Percentiles rank a stretch among this genome's conserved stretches.
Conservation (phyloP, 495 filamentous ascomycete species). For the Cudoniella acicularis region DNA sequence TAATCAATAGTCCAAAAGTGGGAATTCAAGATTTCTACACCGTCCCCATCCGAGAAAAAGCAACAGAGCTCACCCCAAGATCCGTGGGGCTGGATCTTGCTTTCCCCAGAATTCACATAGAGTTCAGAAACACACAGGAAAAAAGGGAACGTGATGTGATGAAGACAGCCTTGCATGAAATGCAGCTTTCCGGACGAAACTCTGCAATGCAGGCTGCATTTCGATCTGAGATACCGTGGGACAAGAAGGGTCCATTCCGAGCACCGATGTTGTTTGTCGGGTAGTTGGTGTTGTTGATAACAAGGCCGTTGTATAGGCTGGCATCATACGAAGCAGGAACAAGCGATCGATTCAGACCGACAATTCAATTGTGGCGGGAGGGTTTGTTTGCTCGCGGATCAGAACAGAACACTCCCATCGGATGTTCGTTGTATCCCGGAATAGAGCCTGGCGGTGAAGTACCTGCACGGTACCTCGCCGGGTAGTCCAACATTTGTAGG, state of each 20-base stretch:
- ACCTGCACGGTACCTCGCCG: neutral
- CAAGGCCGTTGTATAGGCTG: constrained; percentile 4
- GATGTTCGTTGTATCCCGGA: neutral
- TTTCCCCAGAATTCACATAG: constrained; percentile 3
- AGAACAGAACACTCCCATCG: neutral
- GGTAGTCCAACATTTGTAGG: neutral
- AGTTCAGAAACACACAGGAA: neutral
- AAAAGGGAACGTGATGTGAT: constrained; percentile 6
- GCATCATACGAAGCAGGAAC: constrained; percentile 8
- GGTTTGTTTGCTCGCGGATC: constrained; percentile 13
- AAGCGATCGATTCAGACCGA: neutral
- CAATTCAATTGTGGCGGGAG: constrained; percentile 9
- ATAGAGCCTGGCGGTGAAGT: constrained; percentile 14
- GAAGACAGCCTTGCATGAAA: constrained; percentile 12
- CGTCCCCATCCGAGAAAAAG: constrained; percentile 1
- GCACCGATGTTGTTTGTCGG: constrained; percentile 8
- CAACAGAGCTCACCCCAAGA: neutral
- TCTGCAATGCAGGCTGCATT: constrained; percentile 15
- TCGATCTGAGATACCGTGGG: constrained; percentile 16
- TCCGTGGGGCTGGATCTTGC: neutral
- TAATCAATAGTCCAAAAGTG: neutral
- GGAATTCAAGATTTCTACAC: constrained; percentile 1
- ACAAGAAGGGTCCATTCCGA: constrained; percentile 3
- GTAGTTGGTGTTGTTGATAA: neutral
- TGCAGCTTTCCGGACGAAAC: constrained; percentile 18